A percentile compares a stretch with the other conserved stretches of the same genome.
Conservation (phyloP, 1,284 basidiomycete species). For the Dichomitus squalens region DNA sequence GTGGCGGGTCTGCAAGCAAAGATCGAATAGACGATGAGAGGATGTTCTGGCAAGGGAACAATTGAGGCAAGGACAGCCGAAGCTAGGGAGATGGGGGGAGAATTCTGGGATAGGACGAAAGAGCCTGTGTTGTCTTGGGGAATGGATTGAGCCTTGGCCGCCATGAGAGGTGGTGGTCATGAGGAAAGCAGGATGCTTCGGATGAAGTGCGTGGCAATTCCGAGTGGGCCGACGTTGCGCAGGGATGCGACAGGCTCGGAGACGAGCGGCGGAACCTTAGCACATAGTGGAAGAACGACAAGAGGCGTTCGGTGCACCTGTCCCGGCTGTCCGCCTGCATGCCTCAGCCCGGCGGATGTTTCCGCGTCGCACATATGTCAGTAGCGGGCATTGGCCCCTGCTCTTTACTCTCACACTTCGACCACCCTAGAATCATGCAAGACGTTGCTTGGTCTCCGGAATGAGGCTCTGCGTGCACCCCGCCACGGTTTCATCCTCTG, state of each 20-base stretch:
- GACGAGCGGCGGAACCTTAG: constrained; percentile 1
- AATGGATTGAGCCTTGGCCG: constrained; percentile 29
- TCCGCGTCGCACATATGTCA: constrained; percentile 6
- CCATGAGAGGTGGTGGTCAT: constrained; percentile 23
- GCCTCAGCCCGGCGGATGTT: constrained; percentile 13
- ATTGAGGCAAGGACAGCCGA: constrained; percentile 40
- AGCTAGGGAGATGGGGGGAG: constrained; percentile 35
- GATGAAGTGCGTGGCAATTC: not conserved
- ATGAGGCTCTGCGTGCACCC: not conserved
- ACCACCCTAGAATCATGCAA: not conserved
- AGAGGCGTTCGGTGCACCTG: constrained; percentile 8
- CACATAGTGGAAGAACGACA: constrained; percentile 21
- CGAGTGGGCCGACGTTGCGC: not conserved
- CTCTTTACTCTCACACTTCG: not conserved
- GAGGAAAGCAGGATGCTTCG: constrained; percentile 1
- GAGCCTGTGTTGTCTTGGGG: constrained; percentile 38
- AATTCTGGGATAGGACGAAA: constrained; percentile 32
- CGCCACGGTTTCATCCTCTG: not conserved
- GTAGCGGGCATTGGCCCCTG: not conserved
- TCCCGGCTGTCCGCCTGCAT: constrained; percentile 12
- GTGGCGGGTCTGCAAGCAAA: constrained; percentile 37
- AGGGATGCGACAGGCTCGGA: not conserved
- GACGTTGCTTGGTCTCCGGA: not conserved
- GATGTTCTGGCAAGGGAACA: constrained; percentile 38
- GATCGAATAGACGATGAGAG: constrained; percentile 48